Base-by-base conservation (phyloP, 2,329 filamentous ascomycete genomes). In the Calycina herbarum region DNA sequence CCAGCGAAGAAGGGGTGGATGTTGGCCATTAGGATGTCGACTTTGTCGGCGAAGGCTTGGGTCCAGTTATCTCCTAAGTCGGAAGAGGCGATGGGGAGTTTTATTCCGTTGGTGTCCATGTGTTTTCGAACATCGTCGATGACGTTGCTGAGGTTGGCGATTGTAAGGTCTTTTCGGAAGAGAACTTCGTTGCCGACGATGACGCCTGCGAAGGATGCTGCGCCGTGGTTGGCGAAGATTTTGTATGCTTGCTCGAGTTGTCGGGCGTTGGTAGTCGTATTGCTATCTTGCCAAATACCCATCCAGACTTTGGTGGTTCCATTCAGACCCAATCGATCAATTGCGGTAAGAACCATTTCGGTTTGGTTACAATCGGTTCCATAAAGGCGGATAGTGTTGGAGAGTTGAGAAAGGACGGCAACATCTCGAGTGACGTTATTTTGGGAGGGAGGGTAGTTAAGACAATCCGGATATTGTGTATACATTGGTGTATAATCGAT, bases 301-400 rank as follows among this genome's bases (percentile, higher is more conserved):
- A 98, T 82, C 94, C 94, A 98, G 68, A 98, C 82, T 77, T 96
- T 96, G 81, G 96, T 87, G 1, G 81, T 82, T 64, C 86, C 83
- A 63, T 90, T 84, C 72, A 97, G 80, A 62, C 89, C 83, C 13
- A 98, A 83, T 61, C 84, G 84, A 65, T 91, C 83, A 72, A 98
- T 89, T 24, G 94, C 89, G 73, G 95, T 89, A 8, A 98, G 81
- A 0, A 96, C 86, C 91, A 98, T 95, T 77, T 97, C 86, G 0
- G 94, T 98, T 79, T 98, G 94, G 78, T 97, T 97, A 83, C 94
- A 98, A 79, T 98, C 94, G 13, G 93, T 98, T 60, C 94, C 94
- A 76, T 98, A 98, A 0, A 97, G 83, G 7, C 94, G 89, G 59
- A 98, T 86, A 2, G 88, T 89, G 76, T 96, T 94, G 66, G 93